Percentiles rank a stretch among this genome's conserved stretches.
These are phyloP conservation scores for Dothideomycetes sp. DNA, from an alignment of 2,329 filamentous ascomycete genomes.

Conservation along the genomic window DNA sequence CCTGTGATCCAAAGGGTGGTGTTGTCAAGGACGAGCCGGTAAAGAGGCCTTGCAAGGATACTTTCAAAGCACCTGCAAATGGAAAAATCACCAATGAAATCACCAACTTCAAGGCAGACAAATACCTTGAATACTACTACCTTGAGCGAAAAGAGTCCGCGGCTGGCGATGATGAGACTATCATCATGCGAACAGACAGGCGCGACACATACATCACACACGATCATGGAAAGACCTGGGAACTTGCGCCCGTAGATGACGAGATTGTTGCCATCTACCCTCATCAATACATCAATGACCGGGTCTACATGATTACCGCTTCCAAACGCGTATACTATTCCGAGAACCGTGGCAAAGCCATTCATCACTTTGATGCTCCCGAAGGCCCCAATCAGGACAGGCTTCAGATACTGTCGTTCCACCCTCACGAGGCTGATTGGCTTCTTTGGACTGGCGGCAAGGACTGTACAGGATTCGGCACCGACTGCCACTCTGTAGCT, in stretches of 20 bases:
- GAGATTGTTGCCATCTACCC: conserved; percentile 61
- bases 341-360: conserved; percentile 62
- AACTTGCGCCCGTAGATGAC: conserved; percentile 52
- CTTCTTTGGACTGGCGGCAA: conserved; percentile 74
- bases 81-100: conserved; percentile 55
- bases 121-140: conserved; percentile 54
- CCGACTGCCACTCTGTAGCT: conserved; percentile 60
- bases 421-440: conserved; percentile 78
- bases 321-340: conserved; percentile 66
- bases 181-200: conserved; percentile 49
- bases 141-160: conserved; percentile 64
- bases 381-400: conserved; percentile 41
- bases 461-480: conserved; percentile 48
- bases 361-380: conserved; percentile 64
- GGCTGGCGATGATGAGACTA: conserved; percentile 58
- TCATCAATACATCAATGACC: conserved; percentile 72
- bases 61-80: conserved; percentile 40
- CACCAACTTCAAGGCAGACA: conserved; percentile 50
- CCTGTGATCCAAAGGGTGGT: conserved; percentile 30
- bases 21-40: conserved; percentile 39
- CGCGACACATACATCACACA: conserved; percentile 61
- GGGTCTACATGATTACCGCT: conserved; percentile 73
- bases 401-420: conserved; percentile 59
- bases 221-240: conserved; percentile 85
- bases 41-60: conserved; percentile 65